Evolutionary conservation across 139 green algal species (phyloP), one percentile per base, ranked within the genome.

Genomic region (Gonium pectorale): DNA sequence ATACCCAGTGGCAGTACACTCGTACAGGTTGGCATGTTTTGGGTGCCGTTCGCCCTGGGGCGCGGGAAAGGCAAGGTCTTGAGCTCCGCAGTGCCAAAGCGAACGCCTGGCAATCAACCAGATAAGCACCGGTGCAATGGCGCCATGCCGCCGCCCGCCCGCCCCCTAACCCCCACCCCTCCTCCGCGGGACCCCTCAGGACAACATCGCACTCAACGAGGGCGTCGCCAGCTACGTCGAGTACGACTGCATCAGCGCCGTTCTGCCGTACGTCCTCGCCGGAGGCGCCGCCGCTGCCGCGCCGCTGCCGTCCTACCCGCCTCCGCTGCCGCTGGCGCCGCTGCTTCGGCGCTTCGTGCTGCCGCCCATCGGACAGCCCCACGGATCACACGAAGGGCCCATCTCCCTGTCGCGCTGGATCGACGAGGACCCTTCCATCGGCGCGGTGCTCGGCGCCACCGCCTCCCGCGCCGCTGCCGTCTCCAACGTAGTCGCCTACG

Each of bases 161-260:
- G 3, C 9, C 22, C 15, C 2, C 6, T 3, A 41, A 19, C 22
- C 66, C 24, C 15, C 22, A 4, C 40, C 33, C 8, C 22, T 15
- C 63, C 63, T 46, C 33, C 63, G n/a, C n/a, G n/a, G n/a, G n/a
- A n/a, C 63, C 35, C 63, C 33, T 38, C 78, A 84, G 78, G 63
- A 43, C 31, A 74, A 84, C 62, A 22, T 84, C 7, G 4, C 46
- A 3, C 27, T 84, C 27, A 84, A 74, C 46, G 78, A 84, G 63
- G 78, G 78, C 44, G 24, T 84, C 1, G 62, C 78, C 5, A 67
- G 44, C 27, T 84, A 75, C 78, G 7, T 74, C 62, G 78, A 84
- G 78, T 75, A 74, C 43, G 62, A 74, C 62, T 84, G 78, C 43
- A 63, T 51, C 6, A 63, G 22, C 44, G 38, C 46, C 40, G 63